Evolutionary conservation across 2,329 filamentous ascomycete species (phyloP).

Genomic region (Epichloe sylvatica): DNA sequence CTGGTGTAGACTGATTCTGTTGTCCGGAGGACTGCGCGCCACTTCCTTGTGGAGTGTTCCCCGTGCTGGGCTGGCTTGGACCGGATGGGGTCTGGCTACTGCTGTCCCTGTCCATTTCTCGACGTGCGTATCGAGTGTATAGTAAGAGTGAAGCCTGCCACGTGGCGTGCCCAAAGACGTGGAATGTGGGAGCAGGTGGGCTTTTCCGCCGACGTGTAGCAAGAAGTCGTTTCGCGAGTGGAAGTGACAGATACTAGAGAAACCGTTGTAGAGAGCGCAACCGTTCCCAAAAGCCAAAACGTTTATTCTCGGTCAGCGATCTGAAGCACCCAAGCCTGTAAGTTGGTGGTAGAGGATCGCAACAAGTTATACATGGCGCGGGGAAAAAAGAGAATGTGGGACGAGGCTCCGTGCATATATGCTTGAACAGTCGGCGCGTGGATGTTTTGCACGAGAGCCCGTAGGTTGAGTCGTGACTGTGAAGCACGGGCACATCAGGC

Average conservation of each 20-base stretch:
- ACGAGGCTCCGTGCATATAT: not conserved
- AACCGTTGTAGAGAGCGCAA: not conserved
- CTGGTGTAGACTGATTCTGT: constrained; percentile 4
- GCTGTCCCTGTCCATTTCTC: constrained; percentile 20
- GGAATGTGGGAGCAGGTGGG: too few species aligned
- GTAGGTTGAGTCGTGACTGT: not conserved
- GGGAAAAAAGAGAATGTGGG: not conserved
- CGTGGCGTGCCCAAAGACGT: too few species aligned
- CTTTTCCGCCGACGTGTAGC: not conserved
- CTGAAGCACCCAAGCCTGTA: constrained; percentile 1
- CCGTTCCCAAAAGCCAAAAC: not conserved
- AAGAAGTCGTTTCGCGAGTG: not conserved
- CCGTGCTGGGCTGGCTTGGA: constrained; percentile 18
- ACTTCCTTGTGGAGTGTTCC: constrained; percentile 20
- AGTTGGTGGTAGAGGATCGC: not conserved
- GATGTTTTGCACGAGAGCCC: not conserved
- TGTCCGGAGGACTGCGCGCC: constrained; percentile 11
- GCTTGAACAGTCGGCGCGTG: not conserved
- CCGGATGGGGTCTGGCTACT: constrained; percentile 16
- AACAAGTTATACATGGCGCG: constrained; percentile 3
- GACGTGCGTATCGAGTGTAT: not conserved
- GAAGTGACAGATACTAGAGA: not conserved
- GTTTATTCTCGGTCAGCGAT: not conserved
- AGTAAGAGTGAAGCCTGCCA: too few species aligned
- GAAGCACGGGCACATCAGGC: not conserved